Evolutionary conservation across 2,329 filamentous ascomycete species (phyloP).

Genomic region (Fusarium sororula): DNA sequence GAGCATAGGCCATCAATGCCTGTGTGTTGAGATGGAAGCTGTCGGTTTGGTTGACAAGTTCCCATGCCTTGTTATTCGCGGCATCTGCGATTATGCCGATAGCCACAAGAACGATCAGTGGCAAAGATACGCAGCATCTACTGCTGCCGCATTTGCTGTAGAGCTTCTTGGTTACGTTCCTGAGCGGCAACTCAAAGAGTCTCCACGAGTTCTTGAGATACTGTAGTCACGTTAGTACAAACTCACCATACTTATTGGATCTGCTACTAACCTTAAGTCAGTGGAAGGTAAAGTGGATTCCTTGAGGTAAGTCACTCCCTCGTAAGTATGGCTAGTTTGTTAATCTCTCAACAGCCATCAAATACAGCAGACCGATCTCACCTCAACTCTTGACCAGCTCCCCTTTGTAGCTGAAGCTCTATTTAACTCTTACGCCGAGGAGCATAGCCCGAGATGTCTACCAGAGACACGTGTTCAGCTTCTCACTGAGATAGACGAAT

Average conservation of each 20-base stretch:
- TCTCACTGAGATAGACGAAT: constrained; percentile 24
- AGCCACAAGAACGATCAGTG: neutral
- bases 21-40: neutral
- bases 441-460: constrained; percentile 45
- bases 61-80: neutral
- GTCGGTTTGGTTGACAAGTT: neutral
- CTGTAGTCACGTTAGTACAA: neutral
- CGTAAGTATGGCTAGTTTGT: accelerated
- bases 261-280: accelerated
- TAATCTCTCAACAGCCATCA: neutral
- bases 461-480: constrained; percentile 46
- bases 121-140: neutral
- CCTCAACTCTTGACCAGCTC: accelerated
- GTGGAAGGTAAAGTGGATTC: neutral
- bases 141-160: neutral
- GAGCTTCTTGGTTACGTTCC: neutral
- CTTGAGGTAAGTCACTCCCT: neutral
- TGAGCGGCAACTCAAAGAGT: constrained; percentile 61
- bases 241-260: accelerated
- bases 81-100: neutral
- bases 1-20: neutral
- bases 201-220: constrained; percentile 62
- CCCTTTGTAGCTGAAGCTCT: constrained; percentile 24
- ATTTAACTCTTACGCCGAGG: constrained; percentile 49
- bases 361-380: accelerated